Percentiles rank a stretch among this genome's conserved stretches.
Conservation (phyloP, 1,284 basidiomycete species). For the Ustilago nuda region DNA sequence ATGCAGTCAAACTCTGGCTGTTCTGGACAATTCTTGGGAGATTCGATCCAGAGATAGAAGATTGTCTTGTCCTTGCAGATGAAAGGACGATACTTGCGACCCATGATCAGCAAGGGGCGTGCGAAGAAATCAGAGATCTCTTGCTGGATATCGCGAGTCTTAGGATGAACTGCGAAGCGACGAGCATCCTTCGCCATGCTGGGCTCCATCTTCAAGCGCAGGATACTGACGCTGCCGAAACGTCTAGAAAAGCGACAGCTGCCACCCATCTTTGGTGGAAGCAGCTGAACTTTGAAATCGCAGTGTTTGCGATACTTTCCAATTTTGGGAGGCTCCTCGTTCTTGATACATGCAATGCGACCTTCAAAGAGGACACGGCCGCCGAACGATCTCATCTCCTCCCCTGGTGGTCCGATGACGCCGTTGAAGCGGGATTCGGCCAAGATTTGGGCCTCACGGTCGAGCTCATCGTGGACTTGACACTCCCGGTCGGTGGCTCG, state of each 20-base stretch:
- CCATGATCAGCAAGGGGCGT: constrained; percentile 34
- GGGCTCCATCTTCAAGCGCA: constrained; percentile 38
- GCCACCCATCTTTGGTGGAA: constrained; percentile 33
- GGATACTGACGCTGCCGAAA: constrained; percentile 39
- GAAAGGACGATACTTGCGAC: constrained; percentile 48
- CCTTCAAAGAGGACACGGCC: constrained; percentile 43
- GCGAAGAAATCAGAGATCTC: constrained; percentile 34
- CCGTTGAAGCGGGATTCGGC: constrained; percentile 17
- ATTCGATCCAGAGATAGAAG: constrained; percentile 46
- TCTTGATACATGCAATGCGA: constrained; percentile 11
- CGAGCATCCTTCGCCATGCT: constrained; percentile 28
- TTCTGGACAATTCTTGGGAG: background rate
- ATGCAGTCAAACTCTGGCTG: constrained; percentile 20
- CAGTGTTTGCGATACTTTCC: constrained; percentile 6
- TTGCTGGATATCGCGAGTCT: constrained; percentile 25
- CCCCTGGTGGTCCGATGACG: constrained; percentile 34
- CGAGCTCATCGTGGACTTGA: constrained; percentile 27
- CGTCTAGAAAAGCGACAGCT: constrained; percentile 43
- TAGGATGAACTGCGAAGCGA: constrained; percentile 9
- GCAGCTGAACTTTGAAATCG: constrained; percentile 24
- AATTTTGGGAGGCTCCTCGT: background rate
- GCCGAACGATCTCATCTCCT: constrained; percentile 32
- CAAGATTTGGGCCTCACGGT: constrained; percentile 27
- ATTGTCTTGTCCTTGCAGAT: constrained; percentile 58
- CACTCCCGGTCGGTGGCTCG: constrained; percentile 20